These are phyloP conservation scores for Penicillium sp. DNA, from an alignment of 2,329 filamentous ascomycete species.

Conservation along the genomic window DNA sequence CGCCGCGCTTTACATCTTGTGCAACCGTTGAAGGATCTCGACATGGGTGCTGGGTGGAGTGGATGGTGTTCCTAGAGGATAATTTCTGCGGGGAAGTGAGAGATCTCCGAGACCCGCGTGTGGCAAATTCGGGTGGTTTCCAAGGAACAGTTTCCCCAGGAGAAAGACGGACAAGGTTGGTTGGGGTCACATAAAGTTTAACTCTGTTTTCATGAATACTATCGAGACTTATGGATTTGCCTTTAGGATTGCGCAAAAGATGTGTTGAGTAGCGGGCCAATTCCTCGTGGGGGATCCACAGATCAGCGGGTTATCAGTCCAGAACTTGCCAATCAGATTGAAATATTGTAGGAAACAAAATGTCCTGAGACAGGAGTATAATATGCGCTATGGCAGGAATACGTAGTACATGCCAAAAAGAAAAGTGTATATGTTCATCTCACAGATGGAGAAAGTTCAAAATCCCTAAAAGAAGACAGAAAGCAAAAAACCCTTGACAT, in stretches of 20 bases:
- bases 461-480: constrained; percentile 13
- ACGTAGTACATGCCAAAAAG: constrained; percentile 18
- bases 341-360: constrained; percentile 2
- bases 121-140: constrained; percentile 13
- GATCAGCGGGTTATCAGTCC: constrained; percentile 15
- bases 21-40: constrained; percentile 46
- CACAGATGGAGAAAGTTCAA: constrained; percentile 7
- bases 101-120: constrained; percentile 15
- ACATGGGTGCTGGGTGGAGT: constrained; percentile 28
- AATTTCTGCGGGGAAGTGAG: constrained; percentile 24
- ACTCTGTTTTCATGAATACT: neutral
- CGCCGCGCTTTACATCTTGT: constrained; percentile 46
- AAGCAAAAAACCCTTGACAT: constrained; percentile 7
- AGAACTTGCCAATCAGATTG: constrained; percentile 3
- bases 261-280: constrained; percentile 21
- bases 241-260: neutral
- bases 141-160: neutral
- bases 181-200: neutral
- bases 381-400: constrained; percentile 25
- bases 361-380: constrained; percentile 12
- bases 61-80: constrained; percentile 9
- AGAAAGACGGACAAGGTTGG: neutral
- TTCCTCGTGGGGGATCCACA: constrained; percentile 18
- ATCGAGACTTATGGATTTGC: neutral
- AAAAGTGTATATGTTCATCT: constrained; percentile 22